Conservation (phyloP, 768 basidiomycete species). For the Lentinula edodes region DNA sequence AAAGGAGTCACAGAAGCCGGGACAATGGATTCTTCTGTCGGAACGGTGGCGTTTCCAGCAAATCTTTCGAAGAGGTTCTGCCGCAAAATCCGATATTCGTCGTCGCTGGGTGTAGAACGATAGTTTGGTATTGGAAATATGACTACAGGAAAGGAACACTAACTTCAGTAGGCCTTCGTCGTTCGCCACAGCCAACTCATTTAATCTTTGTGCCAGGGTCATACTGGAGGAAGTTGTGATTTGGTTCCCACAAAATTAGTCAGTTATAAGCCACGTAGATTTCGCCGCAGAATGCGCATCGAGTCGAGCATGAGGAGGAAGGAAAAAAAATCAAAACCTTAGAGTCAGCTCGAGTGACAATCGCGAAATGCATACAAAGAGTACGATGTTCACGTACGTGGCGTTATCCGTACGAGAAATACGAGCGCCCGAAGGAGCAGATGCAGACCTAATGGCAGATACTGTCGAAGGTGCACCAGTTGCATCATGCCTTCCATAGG, state of each 20-base stretch:
- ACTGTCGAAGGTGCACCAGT: background rate
- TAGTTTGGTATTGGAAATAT: background rate
- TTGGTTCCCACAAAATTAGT: background rate
- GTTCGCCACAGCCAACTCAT: constrained; percentile 77
- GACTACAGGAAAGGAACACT: constrained; percentile 17
- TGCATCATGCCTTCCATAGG: background rate
- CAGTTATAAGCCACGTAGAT: background rate
- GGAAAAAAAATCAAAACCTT: constrained; percentile 1
- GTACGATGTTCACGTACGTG: constrained; percentile 38
- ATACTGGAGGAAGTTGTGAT: constrained; percentile 33
- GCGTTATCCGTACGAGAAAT: constrained; percentile 39
- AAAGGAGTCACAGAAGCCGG: constrained; percentile 35
- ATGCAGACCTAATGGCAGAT: background rate
- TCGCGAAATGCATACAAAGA: constrained; percentile 1
- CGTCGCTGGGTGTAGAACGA: constrained; percentile 48
- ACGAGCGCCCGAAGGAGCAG: constrained; percentile 18
- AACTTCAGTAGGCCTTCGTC: constrained; percentile 75
- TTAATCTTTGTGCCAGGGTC: constrained; percentile 74
- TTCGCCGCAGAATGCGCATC: background rate
- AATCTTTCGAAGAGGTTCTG: constrained; percentile 83
- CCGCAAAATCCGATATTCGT: constrained; percentile 79
- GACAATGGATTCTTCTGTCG: constrained; percentile 58
- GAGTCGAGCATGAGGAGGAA: background rate
- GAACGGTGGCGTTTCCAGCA: constrained; percentile 50
- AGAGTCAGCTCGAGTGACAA: background rate